Base-by-base conservation (phyloP, 805 yeast genomes). In the Kodamaea jinghongensis region DNA sequence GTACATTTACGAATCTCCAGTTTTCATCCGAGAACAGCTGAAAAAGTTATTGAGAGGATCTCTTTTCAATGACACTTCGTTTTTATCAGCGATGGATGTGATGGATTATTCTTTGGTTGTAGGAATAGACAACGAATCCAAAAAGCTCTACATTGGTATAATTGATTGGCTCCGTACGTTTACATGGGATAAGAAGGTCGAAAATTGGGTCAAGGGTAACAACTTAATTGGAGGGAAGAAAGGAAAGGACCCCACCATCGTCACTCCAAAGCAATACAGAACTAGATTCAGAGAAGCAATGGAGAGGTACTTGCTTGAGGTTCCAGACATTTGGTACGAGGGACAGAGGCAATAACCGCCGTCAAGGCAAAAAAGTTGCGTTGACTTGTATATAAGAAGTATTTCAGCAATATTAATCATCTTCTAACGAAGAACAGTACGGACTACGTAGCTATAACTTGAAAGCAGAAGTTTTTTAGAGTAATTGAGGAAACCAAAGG, bases 171-270 rank as follows among this genome's bases (percentile, higher is more conserved):
- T 93, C 31, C 66, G 99, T 43, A 89, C 99, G 0, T 93, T 91
- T 54, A 93, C 99, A 0, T 93, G 99, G 99, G 99, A 93, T 55
- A 93, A 93, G 62, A 93, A 90, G 61, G 78, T 93, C 17, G 99
- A 93, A 59, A 89, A 95, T 58, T 93, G 99, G 99, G 99, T 93
- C 27, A 93, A 93, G 58, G 99, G 95, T 41, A 85, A 87, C 52
- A 62, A 61, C 41, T 69, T 93, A 27, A 96, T 91, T 31, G 89
- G 89, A 4, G 81, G 86, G 1, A 86, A 88, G 28, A 84, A 84
- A 37, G 86, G 88, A 1, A 91, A 86, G 52, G 96, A 86, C 48
- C 99, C 99, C 0, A 93, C 99, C 0, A 96, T 93, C 22, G 91
- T 93, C 6, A 91, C 99, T 0, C 99, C 99, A 2, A 80, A 89